Base-by-base conservation (phyloP, 805 yeast species). In the Pichia exigua region DNA sequence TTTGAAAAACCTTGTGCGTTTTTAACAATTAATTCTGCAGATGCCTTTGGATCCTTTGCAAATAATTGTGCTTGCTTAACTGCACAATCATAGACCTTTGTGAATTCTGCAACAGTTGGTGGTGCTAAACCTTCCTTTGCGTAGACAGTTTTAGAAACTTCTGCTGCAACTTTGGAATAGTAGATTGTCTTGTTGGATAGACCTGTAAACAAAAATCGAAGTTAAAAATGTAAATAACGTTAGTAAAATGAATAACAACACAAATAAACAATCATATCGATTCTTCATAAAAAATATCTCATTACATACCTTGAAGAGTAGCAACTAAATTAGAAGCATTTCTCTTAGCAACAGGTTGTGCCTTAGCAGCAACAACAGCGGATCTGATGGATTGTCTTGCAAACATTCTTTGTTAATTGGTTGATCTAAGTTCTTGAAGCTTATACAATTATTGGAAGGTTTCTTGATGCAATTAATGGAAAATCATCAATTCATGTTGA, bases 41-140 rank as follows among this genome's bases (percentile, higher is more conserved):
- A 68, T 56, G 78, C 77, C 61, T 76, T 76, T 63, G 96, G 97
- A 65, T 82, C 76, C 61, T 77, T 71, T 47, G 76, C 66, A 54
- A 70, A 70, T 38, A 69, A 60, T 49, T 77, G 57, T 43, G 74
- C 69, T 60, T 72, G 72, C 53, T 71, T 70, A 72, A 76, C 76
- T 48, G 82, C 61, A 28, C 72, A 65, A 59, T 77, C 69, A 78
- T 86, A 90, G 42, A 87, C 88, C 59, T 78, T 73, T 74, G 86
- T 83, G 75, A 92, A 77, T 69, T 89, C 89, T 51, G 79, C 78
- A 55, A 77, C 63, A 42, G 88, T 68, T 63, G 99, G 99, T 57
- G 98, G 98, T 56, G 95, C 87, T 62, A 94, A 74, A 58, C 90
- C 95, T 75, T 94, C 99, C 72, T 87, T 86, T 66, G 83, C 73